A percentile compares a stretch with the other conserved stretches of the same genome.
Evolutionary conservation across 306 rosid species (phyloP).

Genomic region (Cercis canadensis): DNA sequence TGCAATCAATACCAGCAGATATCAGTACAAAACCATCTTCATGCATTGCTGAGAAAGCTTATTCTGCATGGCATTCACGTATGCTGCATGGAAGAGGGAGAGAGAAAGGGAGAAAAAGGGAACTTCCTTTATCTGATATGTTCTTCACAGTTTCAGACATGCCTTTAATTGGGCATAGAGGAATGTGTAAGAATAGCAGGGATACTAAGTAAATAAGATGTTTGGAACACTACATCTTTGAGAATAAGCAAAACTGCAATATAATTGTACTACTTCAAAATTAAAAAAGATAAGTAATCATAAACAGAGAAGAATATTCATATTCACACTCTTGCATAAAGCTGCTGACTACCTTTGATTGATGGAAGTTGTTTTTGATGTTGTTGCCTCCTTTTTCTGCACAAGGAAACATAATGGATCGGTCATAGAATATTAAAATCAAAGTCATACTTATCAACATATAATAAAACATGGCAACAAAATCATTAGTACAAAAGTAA

Average conservation of each 20-base stretch:
- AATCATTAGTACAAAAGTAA: neutral
- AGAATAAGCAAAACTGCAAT: conserved; percentile 18
- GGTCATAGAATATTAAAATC: conserved; percentile 27
- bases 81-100: neutral
- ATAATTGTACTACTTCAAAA: neutral
- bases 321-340: neutral
- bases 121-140: conserved; percentile 15
- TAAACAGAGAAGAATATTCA: conserved; percentile 2
- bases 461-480: neutral
- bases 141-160: conserved; percentile 30
- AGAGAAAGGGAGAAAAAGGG: neutral
- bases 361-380: conserved; percentile 43
- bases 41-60: conserved; percentile 13
- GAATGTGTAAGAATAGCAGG: conserved; percentile 2
- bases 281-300: neutral
- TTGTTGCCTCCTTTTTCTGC: conserved; percentile 77
- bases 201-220: conserved; percentile 17
- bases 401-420: conserved; percentile 28
- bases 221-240: conserved; percentile 2
- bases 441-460: neutral
- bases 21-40: conserved; percentile 30
- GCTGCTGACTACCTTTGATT: conserved; percentile 61
- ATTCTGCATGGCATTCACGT: conserved; percentile 16
- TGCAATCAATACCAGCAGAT: conserved; percentile 15
- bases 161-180: neutral